Base-by-base conservation (phyloP, 306 rosid genomes). In the Malus asiatica region DNA sequence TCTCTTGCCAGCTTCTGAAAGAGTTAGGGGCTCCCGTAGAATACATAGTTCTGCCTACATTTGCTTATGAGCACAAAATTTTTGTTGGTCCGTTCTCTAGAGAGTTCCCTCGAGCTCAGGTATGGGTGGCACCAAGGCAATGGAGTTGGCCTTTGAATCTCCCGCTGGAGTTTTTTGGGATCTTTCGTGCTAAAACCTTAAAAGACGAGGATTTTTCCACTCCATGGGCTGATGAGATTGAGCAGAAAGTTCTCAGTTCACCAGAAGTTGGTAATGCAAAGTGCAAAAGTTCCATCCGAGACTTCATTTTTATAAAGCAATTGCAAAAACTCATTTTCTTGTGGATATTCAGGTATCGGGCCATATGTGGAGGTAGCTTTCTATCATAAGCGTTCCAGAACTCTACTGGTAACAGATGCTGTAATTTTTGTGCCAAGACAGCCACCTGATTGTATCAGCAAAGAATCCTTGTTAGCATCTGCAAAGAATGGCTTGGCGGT, bases 141-240 rank as follows among this genome's bases (percentile, higher is more conserved):
- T 95, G 98, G 98, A 95, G 99, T 84, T 95, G 99, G 99, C 99
- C 99, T 15, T 76, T 95, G 86, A 92, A 95, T 79, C 83, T 95
- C 73, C 99, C 99, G 3, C 83, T 95, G 72, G 96, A 89, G 66
- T 95, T 95, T 83, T 87, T 90, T 0, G 99, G 97, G 44, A 90
- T 95, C 82, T 92, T 95, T 71, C 93, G 93, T 6, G 85, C 99
- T 29, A 90, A 82, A 76, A 89, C 93, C 76, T 87, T 96, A 85
- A 73, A 79, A 83, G 93, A 89, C 2, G 88, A 85, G 25, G 96
- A 90, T 81, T 82, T 76, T 15, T 88, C 93, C 71, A 76, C 89
- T 44, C 97, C 98, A 13, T 92, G 98, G 99, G 88, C 92, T 14
- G 84, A 78, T 83, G 98, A 92, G 75, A 90, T 95, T 66, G 93